Conservation (phyloP, 2,329 filamentous ascomycete genomes). For the Penicillium sp. region DNA sequence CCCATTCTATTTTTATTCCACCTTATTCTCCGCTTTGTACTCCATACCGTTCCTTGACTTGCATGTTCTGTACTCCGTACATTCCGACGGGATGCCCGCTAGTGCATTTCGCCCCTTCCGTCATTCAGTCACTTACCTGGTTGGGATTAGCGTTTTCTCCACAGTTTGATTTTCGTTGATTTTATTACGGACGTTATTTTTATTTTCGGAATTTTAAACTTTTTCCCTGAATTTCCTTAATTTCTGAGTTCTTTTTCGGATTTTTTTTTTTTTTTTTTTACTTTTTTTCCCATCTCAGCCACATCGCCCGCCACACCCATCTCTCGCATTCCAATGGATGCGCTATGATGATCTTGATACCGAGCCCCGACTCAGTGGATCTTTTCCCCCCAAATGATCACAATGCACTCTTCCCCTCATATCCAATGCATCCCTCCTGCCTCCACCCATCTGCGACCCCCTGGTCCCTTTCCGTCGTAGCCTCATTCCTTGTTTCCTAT, state of each 20-base stretch:
- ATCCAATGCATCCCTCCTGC: no score
- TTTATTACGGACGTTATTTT: neutral
- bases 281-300: conserved; percentile 6
- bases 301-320: conserved; percentile 10
- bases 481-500: neutral
- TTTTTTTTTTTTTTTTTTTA: conserved; percentile 1
- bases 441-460: no score
- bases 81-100: conserved; percentile 10
- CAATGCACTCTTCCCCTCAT: no score
- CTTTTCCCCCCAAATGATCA: no score
- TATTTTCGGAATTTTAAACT: conserved; percentile 1
- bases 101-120: conserved; percentile 24
- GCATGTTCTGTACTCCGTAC: no score
- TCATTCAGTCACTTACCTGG: conserved; percentile 16
- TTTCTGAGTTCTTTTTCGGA: conserved; percentile 2
- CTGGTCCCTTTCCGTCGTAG: no score
- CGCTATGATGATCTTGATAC: conserved; percentile 13
- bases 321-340: conserved; percentile 11
- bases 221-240: conserved; percentile 1
- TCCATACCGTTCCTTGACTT: no score
- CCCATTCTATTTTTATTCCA: no score
- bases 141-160: conserved; percentile 11
- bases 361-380: neutral
- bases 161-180: conserved; percentile 3
- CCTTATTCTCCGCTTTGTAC: no score